A percentile compares a stretch with the other conserved stretches of the same genome.
Conservation (phyloP, 768 basidiomycete genomes). For the Serendipita sp. region DNA sequence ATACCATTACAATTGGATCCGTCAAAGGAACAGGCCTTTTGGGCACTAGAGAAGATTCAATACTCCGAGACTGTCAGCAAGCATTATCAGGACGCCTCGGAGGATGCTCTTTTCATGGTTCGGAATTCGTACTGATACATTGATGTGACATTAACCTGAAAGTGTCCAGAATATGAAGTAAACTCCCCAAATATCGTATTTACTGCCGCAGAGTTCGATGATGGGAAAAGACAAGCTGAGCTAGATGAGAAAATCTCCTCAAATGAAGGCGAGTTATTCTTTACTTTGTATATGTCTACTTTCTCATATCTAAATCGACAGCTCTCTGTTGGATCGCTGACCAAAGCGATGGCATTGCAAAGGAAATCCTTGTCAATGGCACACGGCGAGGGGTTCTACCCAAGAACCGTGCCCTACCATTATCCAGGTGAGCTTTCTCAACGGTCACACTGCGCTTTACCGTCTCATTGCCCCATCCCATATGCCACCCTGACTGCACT, state of each 20-base stretch:
- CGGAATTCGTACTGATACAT: neutral
- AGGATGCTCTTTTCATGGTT: neutral
- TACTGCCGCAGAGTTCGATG: conserved; percentile 7
- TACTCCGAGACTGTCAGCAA: conserved; percentile 46
- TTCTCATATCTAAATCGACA: conserved; percentile 16
- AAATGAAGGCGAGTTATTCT: conserved; percentile 43
- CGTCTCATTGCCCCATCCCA: neutral
- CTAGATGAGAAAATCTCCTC: conserved; percentile 29
- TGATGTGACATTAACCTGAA: conserved; percentile 33
- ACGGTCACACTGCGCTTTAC: too few species aligned
- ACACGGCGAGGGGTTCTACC: conserved; percentile 60
- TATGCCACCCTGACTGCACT: too few species aligned
- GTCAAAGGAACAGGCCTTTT: conserved; percentile 31
- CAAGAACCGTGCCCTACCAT: conserved; percentile 46
- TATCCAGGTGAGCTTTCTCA: conserved; percentile 34
- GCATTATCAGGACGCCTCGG: conserved; percentile 48
- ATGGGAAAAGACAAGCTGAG: conserved; percentile 3
- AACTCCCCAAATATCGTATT: conserved; percentile 16
- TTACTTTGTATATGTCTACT: neutral
- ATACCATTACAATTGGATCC: conserved; percentile 45
- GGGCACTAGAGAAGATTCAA: conserved; percentile 21
- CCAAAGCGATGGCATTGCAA: conserved; percentile 16
- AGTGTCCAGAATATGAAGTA: conserved; percentile 42
- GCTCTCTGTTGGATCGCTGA: conserved; percentile 60
- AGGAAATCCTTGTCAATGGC: conserved; percentile 64